Percentiles rank a stretch among this genome's conserved stretches.
Evolutionary conservation across 1,139 yeast genomes (phyloP).

Genomic region (Pneumocystis wakefieldiae): DNA sequence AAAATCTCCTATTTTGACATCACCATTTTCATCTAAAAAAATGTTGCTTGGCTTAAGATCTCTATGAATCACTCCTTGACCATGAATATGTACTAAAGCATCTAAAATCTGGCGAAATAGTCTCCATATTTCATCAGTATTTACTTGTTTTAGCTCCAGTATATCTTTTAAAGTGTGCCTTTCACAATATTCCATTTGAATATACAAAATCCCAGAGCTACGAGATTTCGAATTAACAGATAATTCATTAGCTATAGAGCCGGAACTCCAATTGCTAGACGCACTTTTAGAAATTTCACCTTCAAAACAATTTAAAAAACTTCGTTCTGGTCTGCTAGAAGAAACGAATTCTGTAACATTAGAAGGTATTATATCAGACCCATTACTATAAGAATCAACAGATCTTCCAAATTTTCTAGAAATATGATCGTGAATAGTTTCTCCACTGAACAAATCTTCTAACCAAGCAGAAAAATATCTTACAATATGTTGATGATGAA

Average conservation of each 20-base stretch:
- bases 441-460: slow-evolving; percentile 38
- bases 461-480: slow-evolving; percentile 96
- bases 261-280: not conserved
- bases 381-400: not conserved
- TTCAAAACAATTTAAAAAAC: not conserved
- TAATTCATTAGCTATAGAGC: not conserved
- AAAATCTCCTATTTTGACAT: slow-evolving; percentile 90
- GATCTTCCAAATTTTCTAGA: not conserved
- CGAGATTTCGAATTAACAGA: not conserved
- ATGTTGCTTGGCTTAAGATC: slow-evolving; percentile 93
- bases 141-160: slow-evolving; percentile 63
- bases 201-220: slow-evolving; percentile 41
- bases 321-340: not conserved
- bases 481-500: slow-evolving; percentile 90
- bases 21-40: slow-evolving; percentile 78
- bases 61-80: slow-evolving; percentile 87
- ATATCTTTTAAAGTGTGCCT: slow-evolving; percentile 75
- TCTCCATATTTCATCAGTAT: slow-evolving; percentile 69
- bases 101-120: slow-evolving; percentile 75
- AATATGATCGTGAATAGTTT: not conserved
- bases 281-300: not conserved
- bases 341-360: not conserved
- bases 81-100: slow-evolving; percentile 80
- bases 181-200: slow-evolving; percentile 98
- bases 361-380: not conserved